A percentile compares a stretch with the other conserved stretches of the same genome.
Evolutionary conservation across 2,329 filamentous ascomycete genomes (phyloP).

Genomic region (Didymella arachidicola): DNA sequence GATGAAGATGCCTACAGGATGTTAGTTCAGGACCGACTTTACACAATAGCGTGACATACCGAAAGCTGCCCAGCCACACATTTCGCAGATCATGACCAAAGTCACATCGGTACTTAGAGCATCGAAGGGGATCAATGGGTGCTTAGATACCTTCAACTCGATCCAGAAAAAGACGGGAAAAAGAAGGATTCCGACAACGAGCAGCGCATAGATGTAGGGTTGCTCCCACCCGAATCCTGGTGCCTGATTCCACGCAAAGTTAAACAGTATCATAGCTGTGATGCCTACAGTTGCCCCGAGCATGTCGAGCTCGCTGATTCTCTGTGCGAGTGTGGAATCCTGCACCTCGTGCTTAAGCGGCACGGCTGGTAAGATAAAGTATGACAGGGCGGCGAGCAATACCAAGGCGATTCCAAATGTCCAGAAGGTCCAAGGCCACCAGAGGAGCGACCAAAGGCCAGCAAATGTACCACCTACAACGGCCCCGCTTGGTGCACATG

Average conservation of each 20-base stretch:
- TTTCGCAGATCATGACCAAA: slow-evolving; percentile 65
- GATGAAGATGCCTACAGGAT: slow-evolving; percentile 33
- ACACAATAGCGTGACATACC: slow-evolving; percentile 27
- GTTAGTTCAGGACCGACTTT: neutral
- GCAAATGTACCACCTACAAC: slow-evolving; percentile 54
- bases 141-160: slow-evolving; percentile 54
- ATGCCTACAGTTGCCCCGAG: slow-evolving; percentile 61
- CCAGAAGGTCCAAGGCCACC: slow-evolving; percentile 65
- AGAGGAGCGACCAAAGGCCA: slow-evolving; percentile 53
- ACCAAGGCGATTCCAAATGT: slow-evolving; percentile 52
- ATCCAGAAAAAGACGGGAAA: slow-evolving; percentile 64
- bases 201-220: slow-evolving; percentile 63
- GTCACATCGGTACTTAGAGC: slow-evolving; percentile 58
- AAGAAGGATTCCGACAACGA: slow-evolving; percentile 66
- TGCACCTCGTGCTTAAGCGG: slow-evolving; percentile 29
- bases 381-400: slow-evolving; percentile 47
- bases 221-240: slow-evolving; percentile 66
- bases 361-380: slow-evolving; percentile 52
- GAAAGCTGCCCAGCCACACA: slow-evolving; percentile 52
- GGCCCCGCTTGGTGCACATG: slow-evolving; percentile 57
- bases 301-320: slow-evolving; percentile 52
- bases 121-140: slow-evolving; percentile 66
- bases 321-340: slow-evolving; percentile 27
- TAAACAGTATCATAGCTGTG: slow-evolving; percentile 64
- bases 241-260: slow-evolving; percentile 73